A percentile compares a stretch with the other conserved stretches of the same genome.
Evolutionary conservation across 345 rosid genomes (phyloP).

Genomic region (Kernera saxatilis): DNA sequence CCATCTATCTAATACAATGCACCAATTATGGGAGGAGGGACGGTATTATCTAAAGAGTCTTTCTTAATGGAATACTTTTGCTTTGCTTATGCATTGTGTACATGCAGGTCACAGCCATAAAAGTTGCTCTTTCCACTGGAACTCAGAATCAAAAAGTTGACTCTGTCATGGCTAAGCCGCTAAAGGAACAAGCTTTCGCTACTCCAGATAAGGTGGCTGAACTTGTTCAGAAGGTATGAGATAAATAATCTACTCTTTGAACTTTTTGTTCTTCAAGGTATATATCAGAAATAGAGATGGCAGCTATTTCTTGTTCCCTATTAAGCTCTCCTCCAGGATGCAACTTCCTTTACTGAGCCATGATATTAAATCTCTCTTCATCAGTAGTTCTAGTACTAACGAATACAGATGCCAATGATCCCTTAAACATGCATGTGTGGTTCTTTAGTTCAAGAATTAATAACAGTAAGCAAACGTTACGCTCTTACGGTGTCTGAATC

Average conservation of each 20-base stretch:
- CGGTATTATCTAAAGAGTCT: not conserved
- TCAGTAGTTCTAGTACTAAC: not conserved
- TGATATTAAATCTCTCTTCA: not conserved
- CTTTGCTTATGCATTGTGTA: not conserved
- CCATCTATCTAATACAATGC: not conserved
- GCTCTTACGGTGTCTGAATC: not conserved
- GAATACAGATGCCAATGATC: not conserved
- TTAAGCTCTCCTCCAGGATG: slow-evolving; percentile 12
- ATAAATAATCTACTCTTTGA: not conserved
- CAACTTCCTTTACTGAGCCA: not conserved
- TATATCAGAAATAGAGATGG: not conserved
- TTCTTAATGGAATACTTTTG: not conserved
- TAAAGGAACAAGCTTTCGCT: slow-evolving; percentile 95
- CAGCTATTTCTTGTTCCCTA: not conserved
- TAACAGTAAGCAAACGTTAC: not conserved
- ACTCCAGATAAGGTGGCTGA: slow-evolving; percentile 93
- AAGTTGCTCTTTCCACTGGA: slow-evolving; percentile 63
- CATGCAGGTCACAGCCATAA: slow-evolving; percentile 78
- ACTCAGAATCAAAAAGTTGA: slow-evolving; percentile 60
- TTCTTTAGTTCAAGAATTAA: not conserved
- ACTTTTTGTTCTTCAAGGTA: not conserved
- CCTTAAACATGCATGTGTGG: slow-evolving; percentile 4
- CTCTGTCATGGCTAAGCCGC: slow-evolving; percentile 71
- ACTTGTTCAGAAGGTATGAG: slow-evolving; percentile 80
- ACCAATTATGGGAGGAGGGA: not conserved